These are phyloP conservation scores for Taphrina confusa DNA, from an alignment of 1,139 yeast genomes.

Conservation along the genomic window DNA sequence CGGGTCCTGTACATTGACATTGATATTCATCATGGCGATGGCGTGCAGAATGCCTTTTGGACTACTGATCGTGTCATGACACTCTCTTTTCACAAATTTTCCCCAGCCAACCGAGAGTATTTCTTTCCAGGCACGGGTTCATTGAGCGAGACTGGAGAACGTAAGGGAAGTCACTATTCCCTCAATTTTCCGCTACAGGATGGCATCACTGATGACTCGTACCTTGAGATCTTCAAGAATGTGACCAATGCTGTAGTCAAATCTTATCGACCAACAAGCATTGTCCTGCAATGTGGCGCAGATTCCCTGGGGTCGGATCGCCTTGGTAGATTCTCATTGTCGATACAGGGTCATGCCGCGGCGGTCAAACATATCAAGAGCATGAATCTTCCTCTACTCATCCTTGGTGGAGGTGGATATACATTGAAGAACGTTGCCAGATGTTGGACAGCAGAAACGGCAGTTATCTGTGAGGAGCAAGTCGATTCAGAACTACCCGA, in stretches of 20 bases:
- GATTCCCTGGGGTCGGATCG: slow-evolving; percentile 91
- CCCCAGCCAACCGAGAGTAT: slow-evolving; percentile 66
- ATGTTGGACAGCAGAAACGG: slow-evolving; percentile 93
- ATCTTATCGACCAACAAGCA: slow-evolving; percentile 91
- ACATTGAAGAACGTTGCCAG: slow-evolving; percentile 94
- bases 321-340: slow-evolving; percentile 85
- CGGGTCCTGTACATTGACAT: slow-evolving; percentile 94
- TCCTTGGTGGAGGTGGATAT: slow-evolving; percentile 97
- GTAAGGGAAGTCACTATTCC: slow-evolving; percentile 82
- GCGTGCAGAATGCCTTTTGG: slow-evolving; percentile 96
- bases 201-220: slow-evolving; percentile 88
- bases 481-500: slow-evolving; percentile 76
- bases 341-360: slow-evolving; percentile 92
- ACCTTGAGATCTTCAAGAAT: slow-evolving; percentile 84
- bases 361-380: slow-evolving; percentile 87
- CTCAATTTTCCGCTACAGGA: slow-evolving; percentile 88
- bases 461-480: slow-evolving; percentile 76
- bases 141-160: slow-evolving; percentile 82
- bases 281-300: slow-evolving; percentile 87
- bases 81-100: slow-evolving; percentile 88
- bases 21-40: slow-evolving; percentile 98
- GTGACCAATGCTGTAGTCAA: slow-evolving; percentile 77
- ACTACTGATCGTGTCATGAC: slow-evolving; percentile 98
- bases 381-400: slow-evolving; percentile 84
- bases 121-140: slow-evolving; percentile 97